Evolutionary conservation across 192 early-diverging fungal species (phyloP).

Genomic region (Chytriomyces sp.): DNA sequence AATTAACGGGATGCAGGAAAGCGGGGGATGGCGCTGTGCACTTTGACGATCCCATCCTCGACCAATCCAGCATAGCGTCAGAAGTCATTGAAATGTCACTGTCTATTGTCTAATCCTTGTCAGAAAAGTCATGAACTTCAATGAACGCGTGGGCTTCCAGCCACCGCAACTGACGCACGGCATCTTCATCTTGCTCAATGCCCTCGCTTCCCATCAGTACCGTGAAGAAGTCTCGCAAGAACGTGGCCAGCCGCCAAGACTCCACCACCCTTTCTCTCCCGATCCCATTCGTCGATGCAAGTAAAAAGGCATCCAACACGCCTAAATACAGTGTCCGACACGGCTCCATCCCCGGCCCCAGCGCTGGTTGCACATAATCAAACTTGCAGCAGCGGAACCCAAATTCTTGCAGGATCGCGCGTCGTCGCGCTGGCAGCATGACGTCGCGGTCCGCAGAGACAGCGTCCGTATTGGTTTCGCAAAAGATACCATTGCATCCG

Average conservation of each 20-base stretch:
- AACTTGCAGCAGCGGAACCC: neutral
- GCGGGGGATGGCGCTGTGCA: no score
- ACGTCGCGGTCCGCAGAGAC: neutral
- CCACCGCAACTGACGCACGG: neutral
- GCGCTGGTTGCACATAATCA: slow-evolving; percentile 1
- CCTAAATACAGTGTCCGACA: neutral
- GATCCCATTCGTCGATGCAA: neutral
- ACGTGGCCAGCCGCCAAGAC: neutral
- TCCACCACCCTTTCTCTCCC: neutral
- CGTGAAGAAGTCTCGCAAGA: neutral
- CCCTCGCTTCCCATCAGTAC: neutral
- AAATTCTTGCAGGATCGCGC: neutral
- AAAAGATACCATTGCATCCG: neutral
- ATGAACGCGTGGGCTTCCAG: neutral
- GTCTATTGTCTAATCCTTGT: no score
- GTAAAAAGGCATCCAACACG: neutral
- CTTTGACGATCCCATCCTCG: no score
- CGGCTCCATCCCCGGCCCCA: neutral
- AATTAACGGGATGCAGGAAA: no score
- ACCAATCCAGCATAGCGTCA: no score
- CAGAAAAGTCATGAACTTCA: no score
- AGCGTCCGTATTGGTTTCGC: neutral
- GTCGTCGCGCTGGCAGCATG: neutral
- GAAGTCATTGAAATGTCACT: no score
- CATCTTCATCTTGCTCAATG: neutral